phyloP scores from a whole-genome alignment of 108 stramenopile genomes.

The Seminavis robusta region DNA sequence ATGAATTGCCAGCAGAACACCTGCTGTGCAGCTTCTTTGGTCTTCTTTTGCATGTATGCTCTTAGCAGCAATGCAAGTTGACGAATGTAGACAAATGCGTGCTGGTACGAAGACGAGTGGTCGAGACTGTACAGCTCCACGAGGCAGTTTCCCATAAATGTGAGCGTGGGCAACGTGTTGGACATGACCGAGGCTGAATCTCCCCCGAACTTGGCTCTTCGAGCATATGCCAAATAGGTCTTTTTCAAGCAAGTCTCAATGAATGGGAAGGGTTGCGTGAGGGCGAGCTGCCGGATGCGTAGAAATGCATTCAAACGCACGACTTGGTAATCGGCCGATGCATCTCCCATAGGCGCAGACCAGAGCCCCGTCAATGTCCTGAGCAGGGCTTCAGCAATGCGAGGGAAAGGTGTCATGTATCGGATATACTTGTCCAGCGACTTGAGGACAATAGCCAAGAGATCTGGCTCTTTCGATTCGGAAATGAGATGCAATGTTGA shows the following conservation, averaged over 20 bases:
- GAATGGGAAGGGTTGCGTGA: constrained; percentile 90
- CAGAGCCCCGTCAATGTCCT: constrained; percentile 76
- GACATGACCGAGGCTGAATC: constrained; percentile 61
- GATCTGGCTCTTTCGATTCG: constrained; percentile 80
- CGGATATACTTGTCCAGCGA: constrained; percentile 72
- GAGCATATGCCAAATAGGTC: constrained; percentile 91
- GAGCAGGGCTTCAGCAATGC: constrained; percentile 64
- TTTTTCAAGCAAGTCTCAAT: constrained; percentile 91
- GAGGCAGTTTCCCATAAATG: constrained; percentile 93
- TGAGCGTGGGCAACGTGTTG: constrained; percentile 65
- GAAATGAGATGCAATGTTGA: constrained; percentile 70
- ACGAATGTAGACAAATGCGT: constrained; percentile 98
- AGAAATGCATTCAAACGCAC: constrained; percentile 89
- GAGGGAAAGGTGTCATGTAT: constrained; percentile 81
- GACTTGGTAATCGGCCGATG: constrained; percentile 74
- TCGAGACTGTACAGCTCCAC: constrained; percentile 94
- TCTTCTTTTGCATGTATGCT: constrained; percentile 90
- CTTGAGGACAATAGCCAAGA: constrained; percentile 66
- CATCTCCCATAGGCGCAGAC: constrained; percentile 73
- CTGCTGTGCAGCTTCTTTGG: constrained; percentile 64
- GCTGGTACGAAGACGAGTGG: constrained; percentile 92
- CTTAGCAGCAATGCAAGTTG: constrained; percentile 94
- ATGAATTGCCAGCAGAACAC: constrained; percentile 97
- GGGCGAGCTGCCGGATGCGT: constrained; percentile 90
- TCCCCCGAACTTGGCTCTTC: constrained; percentile 79